These are phyloP conservation scores for Tricladium varicosporioides DNA, from an alignment of 2,329 filamentous ascomycete species.

Conservation along the genomic window DNA sequence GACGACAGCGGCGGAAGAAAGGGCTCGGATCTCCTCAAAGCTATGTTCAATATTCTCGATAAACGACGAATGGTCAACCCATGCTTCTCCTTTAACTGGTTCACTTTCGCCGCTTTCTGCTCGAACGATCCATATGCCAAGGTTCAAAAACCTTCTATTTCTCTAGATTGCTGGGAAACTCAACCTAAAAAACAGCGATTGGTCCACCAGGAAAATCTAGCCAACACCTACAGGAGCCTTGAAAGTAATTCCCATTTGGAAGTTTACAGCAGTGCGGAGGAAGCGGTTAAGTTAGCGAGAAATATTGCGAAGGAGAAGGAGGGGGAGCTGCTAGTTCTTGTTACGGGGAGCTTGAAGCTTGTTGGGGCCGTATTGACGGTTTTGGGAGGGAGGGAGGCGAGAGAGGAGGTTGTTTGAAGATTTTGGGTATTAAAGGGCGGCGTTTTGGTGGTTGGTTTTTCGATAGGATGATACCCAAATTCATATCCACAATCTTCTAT, in stretches of 20 bases:
- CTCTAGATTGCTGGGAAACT: too few species aligned
- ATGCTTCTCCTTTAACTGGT: too few species aligned
- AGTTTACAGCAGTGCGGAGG: constrained; percentile 67
- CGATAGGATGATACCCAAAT: too few species aligned
- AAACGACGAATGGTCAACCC: too few species aligned
- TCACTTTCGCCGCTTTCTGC: too few species aligned
- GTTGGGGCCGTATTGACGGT: constrained; percentile 72
- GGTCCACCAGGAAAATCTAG: constrained; percentile 58
- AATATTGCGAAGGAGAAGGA: constrained; percentile 34
- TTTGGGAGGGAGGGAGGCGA: neutral
- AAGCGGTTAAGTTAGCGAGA: constrained; percentile 55
- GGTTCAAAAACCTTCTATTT: too few species aligned
- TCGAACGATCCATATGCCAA: too few species aligned
- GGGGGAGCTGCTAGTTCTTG: constrained; percentile 59
- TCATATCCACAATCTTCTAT: too few species aligned
- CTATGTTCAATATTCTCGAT: neutral
- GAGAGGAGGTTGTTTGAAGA: neutral
- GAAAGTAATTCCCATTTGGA: constrained; percentile 46
- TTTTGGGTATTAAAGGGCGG: neutral
- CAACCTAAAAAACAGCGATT: neutral
- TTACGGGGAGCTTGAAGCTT: constrained; percentile 82
- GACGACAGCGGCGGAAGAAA: constrained; percentile 73
- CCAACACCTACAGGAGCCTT: constrained; percentile 55
- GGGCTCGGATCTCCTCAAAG: neutral
- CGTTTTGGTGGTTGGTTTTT: too few species aligned